A percentile compares a stretch with the other conserved stretches of the same genome.
Evolutionary conservation across 495 filamentous ascomycete genomes (phyloP).

Genomic region (Aspergillus incahuasiensis): DNA sequence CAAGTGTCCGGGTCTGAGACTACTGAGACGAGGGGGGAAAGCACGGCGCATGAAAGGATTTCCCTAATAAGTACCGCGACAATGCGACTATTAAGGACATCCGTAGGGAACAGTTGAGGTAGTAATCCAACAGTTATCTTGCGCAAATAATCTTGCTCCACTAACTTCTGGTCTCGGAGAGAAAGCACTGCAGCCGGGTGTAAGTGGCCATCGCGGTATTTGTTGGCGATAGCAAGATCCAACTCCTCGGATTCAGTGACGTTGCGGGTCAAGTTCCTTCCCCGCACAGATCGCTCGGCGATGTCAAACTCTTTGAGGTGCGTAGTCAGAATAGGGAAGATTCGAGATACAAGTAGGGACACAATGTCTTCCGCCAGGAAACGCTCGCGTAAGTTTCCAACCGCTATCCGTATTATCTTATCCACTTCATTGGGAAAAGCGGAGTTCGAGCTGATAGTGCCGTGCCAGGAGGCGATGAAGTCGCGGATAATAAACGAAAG

Average conservation of each 20-base stretch:
- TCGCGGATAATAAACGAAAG: constrained; percentile 74
- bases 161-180: constrained; percentile 72
- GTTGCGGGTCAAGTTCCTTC: constrained; percentile 77
- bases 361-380: constrained; percentile 71
- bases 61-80: constrained; percentile 79
- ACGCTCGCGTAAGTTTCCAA: constrained; percentile 64
- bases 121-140: constrained; percentile 63
- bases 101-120: constrained; percentile 69
- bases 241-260: constrained; percentile 96
- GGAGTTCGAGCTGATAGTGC: constrained; percentile 73
- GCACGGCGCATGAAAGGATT: constrained; percentile 57
- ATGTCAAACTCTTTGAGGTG: constrained; percentile 89
- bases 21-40: constrained; percentile 34
- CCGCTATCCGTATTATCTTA: constrained; percentile 66
- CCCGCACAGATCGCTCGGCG: constrained; percentile 82
- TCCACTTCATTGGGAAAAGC: constrained; percentile 84
- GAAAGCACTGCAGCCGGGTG: constrained; percentile 83
- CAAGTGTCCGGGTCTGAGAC: constrained; percentile 86
- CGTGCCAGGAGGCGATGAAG: constrained; percentile 87
- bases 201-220: constrained; percentile 83
- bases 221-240: constrained; percentile 86
- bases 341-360: constrained; percentile 69
- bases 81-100: constrained; percentile 68
- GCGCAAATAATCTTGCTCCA: constrained; percentile 84
- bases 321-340: constrained; percentile 84